Base-by-base conservation (phyloP, 2,329 filamentous ascomycete genomes). In the Fusarium devonianum region DNA sequence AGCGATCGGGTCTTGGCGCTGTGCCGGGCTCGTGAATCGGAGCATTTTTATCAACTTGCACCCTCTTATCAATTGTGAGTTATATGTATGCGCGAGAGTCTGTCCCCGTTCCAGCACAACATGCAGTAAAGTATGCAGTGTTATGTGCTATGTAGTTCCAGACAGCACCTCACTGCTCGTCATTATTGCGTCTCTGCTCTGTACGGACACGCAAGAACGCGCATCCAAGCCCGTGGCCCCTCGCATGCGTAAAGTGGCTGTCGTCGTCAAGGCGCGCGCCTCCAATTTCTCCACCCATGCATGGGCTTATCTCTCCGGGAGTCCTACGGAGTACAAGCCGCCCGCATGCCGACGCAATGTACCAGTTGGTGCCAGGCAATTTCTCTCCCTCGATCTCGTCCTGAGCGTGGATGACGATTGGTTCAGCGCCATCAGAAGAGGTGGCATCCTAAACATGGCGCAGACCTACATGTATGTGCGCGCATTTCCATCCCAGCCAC, bases 181-280 rank as follows among this genome's bases (percentile, higher is more conserved):
- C 56, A 59, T 59, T 34, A 36, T 58, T 44, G 41, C 55, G 46
- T 53, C 56, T 53, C 30, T n/a, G n/a, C n/a, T n/a, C n/a, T n/a
- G n/a, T n/a, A n/a, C n/a, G n/a, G n/a, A n/a, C n/a, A n/a, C n/a
- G n/a, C n/a, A 35, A 44, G 17, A 34, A 34, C 32, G 30, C 41
- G 39, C 34, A 38, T 47, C 55, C 56, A 38, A 58, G 35, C 59
- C 41, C 47, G 41, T 55, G 25, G 37, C 29, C 30, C 37, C 36
- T 56, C 37, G 40, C 46, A 47, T 56, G 18, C 44, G 30, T 34
- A 35, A 45, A 37, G 35, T 30, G 30, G 45, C 21, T 47, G 23
- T 28, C 35, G 23, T 28, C 35, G 22, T 49, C 35, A 55, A 50
- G 35, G 40, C 39, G 32, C 37, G 19, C 42, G n/a, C n/a, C 34